Evolutionary conservation across 768 basidiomycete genomes (phyloP).

Genomic region (Candolleomyces efflorescens): DNA sequence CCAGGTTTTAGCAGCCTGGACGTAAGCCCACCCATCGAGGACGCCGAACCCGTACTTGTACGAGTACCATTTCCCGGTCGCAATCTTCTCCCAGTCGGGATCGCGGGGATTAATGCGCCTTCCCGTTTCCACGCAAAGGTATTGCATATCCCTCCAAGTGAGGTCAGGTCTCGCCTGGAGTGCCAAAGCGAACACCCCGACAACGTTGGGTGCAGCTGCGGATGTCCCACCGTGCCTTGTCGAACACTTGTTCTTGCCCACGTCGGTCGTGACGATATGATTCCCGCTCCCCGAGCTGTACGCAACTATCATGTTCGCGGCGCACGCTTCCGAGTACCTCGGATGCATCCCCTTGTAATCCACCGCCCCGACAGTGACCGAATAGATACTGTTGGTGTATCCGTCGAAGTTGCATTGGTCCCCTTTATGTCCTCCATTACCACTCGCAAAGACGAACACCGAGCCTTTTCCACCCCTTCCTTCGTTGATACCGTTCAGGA

Average conservation of each 20-base stretch:
- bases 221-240: constrained; percentile 90
- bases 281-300: constrained; percentile 93
- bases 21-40: constrained; percentile 72
- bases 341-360: constrained; percentile 93
- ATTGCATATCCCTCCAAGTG: constrained; percentile 96
- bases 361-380: constrained; percentile 88
- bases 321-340: constrained; percentile 92
- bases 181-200: constrained; percentile 87
- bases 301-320: constrained; percentile 93
- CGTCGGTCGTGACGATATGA: constrained; percentile 93
- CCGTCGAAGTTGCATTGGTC: constrained; percentile 99
- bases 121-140: constrained; percentile 75
- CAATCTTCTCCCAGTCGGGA: constrained; percentile 88
- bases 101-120: constrained; percentile 80
- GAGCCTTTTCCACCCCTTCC: constrained; percentile 81
- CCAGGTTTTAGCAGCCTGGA: constrained; percentile 79
- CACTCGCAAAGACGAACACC: constrained; percentile 94
- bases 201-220: constrained; percentile 94
- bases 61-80: constrained; percentile 53
- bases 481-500: constrained; percentile 87
- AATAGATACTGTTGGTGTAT: constrained; percentile 96
- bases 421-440: constrained; percentile 86
- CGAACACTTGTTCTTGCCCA: constrained; percentile 77
- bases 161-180: constrained; percentile 87
- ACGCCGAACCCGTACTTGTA: constrained; percentile 97